Evolutionary conservation across 1,139 yeast species (phyloP), one percentile per base, ranked within the genome.

Genomic region (Pichiaceae sp.): DNA sequence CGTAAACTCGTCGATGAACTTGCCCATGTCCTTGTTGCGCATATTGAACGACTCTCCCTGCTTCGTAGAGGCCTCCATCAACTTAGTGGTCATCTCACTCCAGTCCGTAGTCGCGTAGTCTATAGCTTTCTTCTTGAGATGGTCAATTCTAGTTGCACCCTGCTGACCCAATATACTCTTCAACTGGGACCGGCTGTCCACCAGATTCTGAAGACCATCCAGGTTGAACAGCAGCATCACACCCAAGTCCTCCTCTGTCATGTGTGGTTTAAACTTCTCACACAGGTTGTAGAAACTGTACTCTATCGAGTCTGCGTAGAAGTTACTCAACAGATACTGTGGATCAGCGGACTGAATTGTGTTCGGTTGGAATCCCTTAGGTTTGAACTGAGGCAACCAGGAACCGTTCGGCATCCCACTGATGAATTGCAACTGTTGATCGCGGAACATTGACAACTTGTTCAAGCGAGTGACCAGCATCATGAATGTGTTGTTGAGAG

Each of bases 1-100:
- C 64, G 87, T 89, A 52, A 85, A 78, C 42, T 91, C 96, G 53
- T 91, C 93, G 41, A 89, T 76, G 39, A 72, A 75, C 37, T 87
- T 96, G 44, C 78, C 76, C 46, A 89, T 95, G 52, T 87, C 89
- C 26, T 74, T 70, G 3, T 77, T 37, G 4, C 47, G 44, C 47
- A 52, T 41, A 17, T 45, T 50, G 20, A 56, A 44, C 40, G 66
- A 67, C 5, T 66, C 62, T 35, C 70, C 66, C 20, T 39, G 38
- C 17, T 68, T 67, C 23, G 78, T 75, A 20, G 89, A 77, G 60
- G 78, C 80, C 46, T 79, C 87, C 63, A 89, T 78, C 38, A 89
- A 69, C 38, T 75, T 70, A 20, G 81, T 70, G 5, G 95, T 87
- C 18, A 86, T 78, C 44, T 70, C 70, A 48, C 83, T 81, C 96